A percentile compares a stretch with the other conserved stretches of the same genome.
These are phyloP conservation scores for Starmerella asiatica DNA, from an alignment of 805 yeast genomes.

Conservation along the genomic window DNA sequence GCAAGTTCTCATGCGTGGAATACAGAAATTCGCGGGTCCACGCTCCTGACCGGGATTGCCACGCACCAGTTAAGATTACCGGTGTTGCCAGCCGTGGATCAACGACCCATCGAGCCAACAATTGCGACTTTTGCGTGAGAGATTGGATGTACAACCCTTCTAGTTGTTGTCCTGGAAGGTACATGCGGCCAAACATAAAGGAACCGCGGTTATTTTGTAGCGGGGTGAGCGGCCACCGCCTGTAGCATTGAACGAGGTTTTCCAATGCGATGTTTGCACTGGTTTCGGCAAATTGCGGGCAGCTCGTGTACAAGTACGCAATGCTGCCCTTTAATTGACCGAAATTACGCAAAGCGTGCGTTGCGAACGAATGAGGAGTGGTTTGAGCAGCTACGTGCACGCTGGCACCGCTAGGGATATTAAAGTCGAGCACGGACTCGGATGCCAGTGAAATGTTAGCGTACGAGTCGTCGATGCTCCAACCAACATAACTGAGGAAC, in stretches of 20 bases:
- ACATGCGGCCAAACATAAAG: conserved; percentile 65
- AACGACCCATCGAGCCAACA: conserved; percentile 63
- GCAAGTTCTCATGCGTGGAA: conserved; percentile 68
- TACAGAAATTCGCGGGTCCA: conserved; percentile 67
- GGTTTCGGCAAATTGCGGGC: conserved; percentile 38
- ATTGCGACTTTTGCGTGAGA: conserved; percentile 43
- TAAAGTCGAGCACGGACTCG: conserved; percentile 49
- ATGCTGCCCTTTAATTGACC: conserved; percentile 65
- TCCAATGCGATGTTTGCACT: conserved; percentile 15
- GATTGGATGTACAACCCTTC: conserved; percentile 54
- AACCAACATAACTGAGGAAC: conserved; percentile 53
- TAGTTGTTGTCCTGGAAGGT: conserved; percentile 70
- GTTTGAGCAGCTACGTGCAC: conserved; percentile 59
- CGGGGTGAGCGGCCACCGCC: conserved; percentile 10
- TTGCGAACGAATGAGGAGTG: conserved; percentile 55
- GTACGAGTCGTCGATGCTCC: conserved; percentile 71
- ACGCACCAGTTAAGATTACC: conserved; percentile 30
- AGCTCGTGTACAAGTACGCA: conserved; percentile 64
- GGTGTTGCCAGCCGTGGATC: conserved; percentile 43
- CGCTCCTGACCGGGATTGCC: conserved; percentile 21
- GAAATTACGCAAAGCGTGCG: conserved; percentile 52
- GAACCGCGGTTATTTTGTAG: conserved; percentile 2
- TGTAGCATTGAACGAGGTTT: conserved; percentile 19
- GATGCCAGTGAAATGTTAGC: conserved; percentile 41
- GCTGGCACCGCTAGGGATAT: conserved; percentile 52